Base-by-base conservation (phyloP, 768 basidiomycete genomes). In the Neoboletus magnificus region DNA sequence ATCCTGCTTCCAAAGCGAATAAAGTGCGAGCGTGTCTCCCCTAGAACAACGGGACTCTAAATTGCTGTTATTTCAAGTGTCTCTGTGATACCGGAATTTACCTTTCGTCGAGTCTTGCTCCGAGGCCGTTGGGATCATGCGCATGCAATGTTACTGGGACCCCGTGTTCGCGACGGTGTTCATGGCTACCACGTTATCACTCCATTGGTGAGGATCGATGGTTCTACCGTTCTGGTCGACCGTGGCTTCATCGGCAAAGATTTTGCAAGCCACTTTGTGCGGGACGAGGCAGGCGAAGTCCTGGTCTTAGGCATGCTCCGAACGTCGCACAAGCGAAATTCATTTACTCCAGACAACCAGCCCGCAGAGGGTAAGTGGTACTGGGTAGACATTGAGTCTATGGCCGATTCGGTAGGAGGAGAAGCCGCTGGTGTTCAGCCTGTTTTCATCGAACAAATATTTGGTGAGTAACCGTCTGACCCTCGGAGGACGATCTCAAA, bases 381-480 rank as follows among this genome's bases (percentile, higher is more conserved):
- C 64, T 99, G 93, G 90, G 82, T 83, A 20, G 93, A 98, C 67
- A 79, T 93, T 7, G 79, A 82, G 18, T 80, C 83, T 25, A 93
- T 99, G 85, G 84, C 87, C 8, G 77, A 86, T 48, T 80, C 79
- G 60, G 86, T 84, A 18, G 93, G 93, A 16, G 93, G 91, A 1
- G 82, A 85, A 54, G 67, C 74, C 7, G 82, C 81, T 20, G 76
- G 79, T 41, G 87, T 96, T 1, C 94, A 96, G 65, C 89, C 92
- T 32, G 93, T 98, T 1, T 83, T 92, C 57, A 76, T 98, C 5
- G 96, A 99, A 68, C 85, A 90, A 64, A 88, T 97, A 45, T 97
- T 95, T 64, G 86, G 96, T 95, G 55, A 61, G 87, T 60, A 5
- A 43, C 22, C 18, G 4, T 44, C 6, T 33, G 23, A 13, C 40